Evolutionary conservation across 2,329 filamentous ascomycete genomes (phyloP), one percentile per base, ranked within the genome.

Genomic region (Hypoxylon sp.): DNA sequence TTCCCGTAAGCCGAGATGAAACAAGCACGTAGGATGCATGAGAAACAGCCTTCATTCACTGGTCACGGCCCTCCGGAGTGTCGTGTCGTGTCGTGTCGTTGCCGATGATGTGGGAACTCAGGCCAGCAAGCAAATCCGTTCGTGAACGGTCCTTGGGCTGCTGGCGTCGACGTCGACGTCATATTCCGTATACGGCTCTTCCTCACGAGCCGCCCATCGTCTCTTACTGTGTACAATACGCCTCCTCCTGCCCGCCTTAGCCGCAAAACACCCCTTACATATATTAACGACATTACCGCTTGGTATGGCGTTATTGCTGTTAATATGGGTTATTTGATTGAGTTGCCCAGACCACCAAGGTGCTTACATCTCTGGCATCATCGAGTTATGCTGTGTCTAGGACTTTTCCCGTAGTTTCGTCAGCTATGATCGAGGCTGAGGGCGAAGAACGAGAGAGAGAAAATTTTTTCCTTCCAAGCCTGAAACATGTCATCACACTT

Each of bases 401-500:
- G 53, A 38, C 46, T 33, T 42, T 54, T 17, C 23, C 42, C 26
- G 29, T 18, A 31, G 38, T 57, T 45, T 37, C 31, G 49, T 46
- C 52, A 48, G 41, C 43, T 61, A 55, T 38, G 55, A 63, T 60
- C 58, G 54, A 65, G 60, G 59, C 58, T 60, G 60, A 60, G 54
- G 46, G 47, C 26, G 40, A 51, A 58, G 62, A 63, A 49, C n/a
- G n/a, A n/a, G n/a, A n/a, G n/a, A n/a, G n/a, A n/a, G n/a, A 60
- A 55, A 23, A 45, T 64, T 55, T 63, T 56, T 49, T 38, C 51
- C 49, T 53, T 42, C 40, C 38, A 48, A 46, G 61, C 55, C 59
- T 69, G 66, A 67, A 69, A 69, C 67, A 67, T 63, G 48, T 41
- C 49, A 64, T 66, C 64, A 58, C 58, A 48, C 23, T 53, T 58